phyloP scores from a whole-genome alignment of 352 stramenopile species.

The Globisporangium perplexum region DNA sequence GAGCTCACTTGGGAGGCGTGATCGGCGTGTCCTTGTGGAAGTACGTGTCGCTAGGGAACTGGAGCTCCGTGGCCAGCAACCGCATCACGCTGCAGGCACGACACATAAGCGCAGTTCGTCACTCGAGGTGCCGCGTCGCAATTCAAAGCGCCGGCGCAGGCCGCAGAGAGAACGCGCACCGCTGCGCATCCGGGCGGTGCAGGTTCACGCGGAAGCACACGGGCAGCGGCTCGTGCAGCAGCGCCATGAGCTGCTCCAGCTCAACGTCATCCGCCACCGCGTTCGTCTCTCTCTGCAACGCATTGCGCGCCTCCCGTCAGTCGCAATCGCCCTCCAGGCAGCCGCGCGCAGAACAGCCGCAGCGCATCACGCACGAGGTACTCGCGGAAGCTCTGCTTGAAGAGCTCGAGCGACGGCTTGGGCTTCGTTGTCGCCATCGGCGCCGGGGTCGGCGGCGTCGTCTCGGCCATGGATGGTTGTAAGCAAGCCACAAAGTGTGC shows the following conservation, averaged over 20 bases:
- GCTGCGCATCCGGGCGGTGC: conserved; percentile 47
- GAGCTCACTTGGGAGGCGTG: conserved; percentile 52
- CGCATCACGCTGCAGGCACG: conserved; percentile 32
- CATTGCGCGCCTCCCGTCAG: background rate
- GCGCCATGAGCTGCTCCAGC: conserved; percentile 56
- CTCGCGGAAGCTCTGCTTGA: conserved; percentile 83
- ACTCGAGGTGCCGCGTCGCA: no score
- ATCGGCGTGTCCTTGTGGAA: conserved; percentile 47
- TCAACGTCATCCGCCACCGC: conserved; percentile 45
- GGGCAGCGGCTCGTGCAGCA: conserved; percentile 71
- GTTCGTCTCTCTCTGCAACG: conserved; percentile 44
- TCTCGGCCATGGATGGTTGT: background rate
- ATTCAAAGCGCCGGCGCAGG: no score
- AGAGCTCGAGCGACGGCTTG: conserved; percentile 61
- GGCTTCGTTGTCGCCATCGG: no score
- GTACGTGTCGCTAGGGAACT: conserved; percentile 53
- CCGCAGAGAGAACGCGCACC: conserved; percentile 16
- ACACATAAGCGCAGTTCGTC: background rate
- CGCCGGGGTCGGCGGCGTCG: conserved; percentile 10
- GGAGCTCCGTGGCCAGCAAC: conserved; percentile 37
- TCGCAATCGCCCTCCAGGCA: background rate
- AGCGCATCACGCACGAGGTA: conserved; percentile 36
- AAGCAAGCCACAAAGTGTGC: no score
- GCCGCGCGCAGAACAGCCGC: background rate
- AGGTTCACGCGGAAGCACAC: conserved; percentile 83